Base-by-base conservation (phyloP, 2,329 filamentous ascomycete species). In the Fusarium nanum region DNA sequence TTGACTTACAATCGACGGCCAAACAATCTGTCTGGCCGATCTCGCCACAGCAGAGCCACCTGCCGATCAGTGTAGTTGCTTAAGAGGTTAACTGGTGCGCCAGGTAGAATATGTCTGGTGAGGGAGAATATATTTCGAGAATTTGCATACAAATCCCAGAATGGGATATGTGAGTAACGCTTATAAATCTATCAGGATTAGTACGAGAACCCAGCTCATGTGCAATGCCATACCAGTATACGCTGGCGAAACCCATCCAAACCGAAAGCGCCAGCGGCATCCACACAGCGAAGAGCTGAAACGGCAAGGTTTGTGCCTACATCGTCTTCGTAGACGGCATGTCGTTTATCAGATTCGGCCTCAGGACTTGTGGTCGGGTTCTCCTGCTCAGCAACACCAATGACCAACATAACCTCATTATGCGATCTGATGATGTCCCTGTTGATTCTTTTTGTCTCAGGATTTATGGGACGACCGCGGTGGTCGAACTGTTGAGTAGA, bases 331-430 rank as follows among this genome's bases (percentile, higher is more conserved):
- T 85, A 84, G 11, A 78, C 76, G 32, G 82, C 77, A 66, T 87
- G 85, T 13, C 81, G 78, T 16, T 78, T 77, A n/a, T 81, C 78
- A 3, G 79, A 76, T 42, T 84, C 82, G 9, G 78, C 75, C 54
- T 84, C 81, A 7, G 79, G 78, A 6, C 81, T 80, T 23, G 78
- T 75, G 6, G 73, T 73, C 10, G 78, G 78, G 53, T 83, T 84
- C 56, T 89, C 87, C 16, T 87, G 85, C 71, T 89, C 87, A 11
- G 87, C 87, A 7, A 89, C 87, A 7, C 87, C 87, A 41, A 89
- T 89, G 12, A 88, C 86, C 20, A 85, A 82, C 87, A 89, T 89
- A 6, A 89, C 87, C 68, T 89, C 87, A 68, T 89, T 89, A 72
- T 89, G 87, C 12, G 87, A 84, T 54, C 87, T 82, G 27, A 89